phyloP scores from a whole-genome alignment of 2,329 filamentous ascomycete genomes.

The Exophiala mesophila region DNA sequence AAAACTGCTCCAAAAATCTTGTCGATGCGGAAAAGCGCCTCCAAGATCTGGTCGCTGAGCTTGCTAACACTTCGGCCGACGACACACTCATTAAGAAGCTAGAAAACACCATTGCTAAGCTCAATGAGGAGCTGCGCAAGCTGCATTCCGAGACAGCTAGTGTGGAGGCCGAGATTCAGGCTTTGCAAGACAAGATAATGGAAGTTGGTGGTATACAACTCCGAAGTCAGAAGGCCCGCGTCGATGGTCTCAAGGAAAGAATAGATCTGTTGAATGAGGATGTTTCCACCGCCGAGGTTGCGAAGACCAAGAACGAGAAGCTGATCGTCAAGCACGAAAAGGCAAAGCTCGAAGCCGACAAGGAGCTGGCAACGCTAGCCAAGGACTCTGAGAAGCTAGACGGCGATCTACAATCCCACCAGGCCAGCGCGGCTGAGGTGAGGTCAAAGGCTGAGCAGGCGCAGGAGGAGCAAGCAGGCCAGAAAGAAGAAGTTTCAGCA shows the following conservation, averaged over 20 bases:
- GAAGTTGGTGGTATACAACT: conserved; percentile 92
- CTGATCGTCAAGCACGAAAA: conserved; percentile 82
- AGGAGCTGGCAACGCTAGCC: conserved; percentile 68
- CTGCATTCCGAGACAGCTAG: conserved; percentile 80
- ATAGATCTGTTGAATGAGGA: conserved; percentile 76
- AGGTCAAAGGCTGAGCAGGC: conserved; percentile 73
- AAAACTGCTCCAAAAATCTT: conserved; percentile 79
- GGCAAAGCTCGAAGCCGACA: conserved; percentile 69
- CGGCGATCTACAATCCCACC: conserved; percentile 72
- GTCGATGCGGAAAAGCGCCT: conserved; percentile 78
- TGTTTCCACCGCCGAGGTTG: conserved; percentile 79
- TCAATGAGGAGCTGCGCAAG: conserved; percentile 73
- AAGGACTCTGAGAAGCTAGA: conserved; percentile 73
- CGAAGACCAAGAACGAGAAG: conserved; percentile 90
- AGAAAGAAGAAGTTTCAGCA: conserved; percentile 72
- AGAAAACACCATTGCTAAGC: conserved; percentile 69
- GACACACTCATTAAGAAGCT: conserved; percentile 67
- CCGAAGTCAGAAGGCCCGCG: conserved; percentile 81
- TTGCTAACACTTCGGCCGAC: conserved; percentile 75
- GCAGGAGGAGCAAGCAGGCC: conserved; percentile 66
- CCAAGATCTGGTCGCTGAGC: conserved; percentile 75
- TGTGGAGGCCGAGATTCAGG: conserved; percentile 88
- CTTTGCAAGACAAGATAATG: conserved; percentile 95
- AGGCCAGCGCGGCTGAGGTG: conserved; percentile 67
- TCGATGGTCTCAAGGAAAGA: conserved; percentile 82